A percentile compares a stretch with the other conserved stretches of the same genome.
phyloP scores from a whole-genome alignment of 73 alveolate species.

The Urostyla sp. region DNA sequence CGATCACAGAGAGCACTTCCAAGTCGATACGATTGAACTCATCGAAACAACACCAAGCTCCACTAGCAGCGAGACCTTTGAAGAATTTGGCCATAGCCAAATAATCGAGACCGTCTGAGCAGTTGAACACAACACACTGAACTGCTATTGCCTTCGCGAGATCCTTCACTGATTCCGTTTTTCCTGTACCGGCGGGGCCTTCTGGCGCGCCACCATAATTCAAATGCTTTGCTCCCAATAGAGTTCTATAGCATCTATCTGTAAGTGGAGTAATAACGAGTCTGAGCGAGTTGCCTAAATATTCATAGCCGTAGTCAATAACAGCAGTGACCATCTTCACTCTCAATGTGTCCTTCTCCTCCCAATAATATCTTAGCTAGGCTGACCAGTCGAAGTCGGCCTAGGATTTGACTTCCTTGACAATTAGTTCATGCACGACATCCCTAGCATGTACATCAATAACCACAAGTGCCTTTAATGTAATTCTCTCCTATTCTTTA shows the following conservation, averaged over 20 bases:
- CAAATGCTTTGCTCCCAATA: constrained; percentile 98
- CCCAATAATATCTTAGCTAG: constrained; percentile 98
- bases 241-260: constrained; percentile 99
- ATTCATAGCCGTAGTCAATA: constrained; percentile 96
- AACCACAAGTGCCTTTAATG: constrained; percentile 98
- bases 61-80: constrained; percentile 99
- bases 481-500: constrained; percentile 93
- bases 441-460: constrained; percentile 99
- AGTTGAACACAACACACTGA: constrained; percentile 99
- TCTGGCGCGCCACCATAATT: constrained; percentile 99
- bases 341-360: constrained; percentile 73
- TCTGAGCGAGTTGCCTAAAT: constrained; percentile 96
- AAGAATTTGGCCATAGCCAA: constrained; percentile 99
- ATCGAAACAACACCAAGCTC: constrained; percentile 99
- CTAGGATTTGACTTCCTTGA: constrained; percentile 83
- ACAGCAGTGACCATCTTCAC: constrained; percentile 86
- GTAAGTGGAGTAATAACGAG: constrained; percentile 99
- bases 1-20: constrained; percentile 99
- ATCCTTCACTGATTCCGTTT: constrained; percentile 94
- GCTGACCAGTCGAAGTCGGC: constrained; percentile 99
- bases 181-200: constrained; percentile 99
- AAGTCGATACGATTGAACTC: constrained; percentile 99
- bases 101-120: constrained; percentile 98
- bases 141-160: constrained; percentile 99
- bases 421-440: constrained; percentile 90